Evolutionary conservation across 225 moss, liverwort and hornwort species (phyloP), one percentile per base, ranked within the genome.

Genomic region (Antitrichia curtipendula): DNA sequence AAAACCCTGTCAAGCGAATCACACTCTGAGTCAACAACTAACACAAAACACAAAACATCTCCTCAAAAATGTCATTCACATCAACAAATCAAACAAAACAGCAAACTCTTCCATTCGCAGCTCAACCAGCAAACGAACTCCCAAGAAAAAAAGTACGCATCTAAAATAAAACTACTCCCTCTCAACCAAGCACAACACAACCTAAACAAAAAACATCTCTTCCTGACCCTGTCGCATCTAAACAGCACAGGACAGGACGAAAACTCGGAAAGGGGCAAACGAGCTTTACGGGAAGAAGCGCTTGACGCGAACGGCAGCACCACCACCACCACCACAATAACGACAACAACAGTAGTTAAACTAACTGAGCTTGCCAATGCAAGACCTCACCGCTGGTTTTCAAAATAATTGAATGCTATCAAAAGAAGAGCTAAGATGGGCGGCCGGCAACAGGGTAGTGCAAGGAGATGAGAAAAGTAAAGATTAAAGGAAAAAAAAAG

Each of bases 1-100:
- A 75, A 89, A 92, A 88, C 86, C 86, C 90, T 92, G 87, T 34
- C 32, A 34, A 60, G 49, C 32, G 25, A 75, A 75, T 43, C 90
- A 61, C 58, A 16, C 40, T 8, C 49, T 3, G 5, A 5, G 31
- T 88, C 84, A 88, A 16, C 23, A 83, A 61, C 24, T 2, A 60
- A 27, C 34, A 38, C 25, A 59, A 58, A 58, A 68, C 61, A 27
- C 38, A 31, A 41, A 52, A 43, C 36, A 11, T 16, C 64, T 47
- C 23, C 34, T 64, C 23, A 50, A 50, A 66, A 52, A n/a, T 10
- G 8, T 3, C 36, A 60, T 10, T 13, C 73, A 19, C 60, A 60
- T 71, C 57, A 36, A 43, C 20, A 49, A 36, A 74, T n/a, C 41
- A 11, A 78, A 54, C 52, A 8, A 63, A 64, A 12, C 66, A 43